Conservation (phyloP, 2,329 filamentous ascomycete genomes). For the Magnaporthales sp. region DNA sequence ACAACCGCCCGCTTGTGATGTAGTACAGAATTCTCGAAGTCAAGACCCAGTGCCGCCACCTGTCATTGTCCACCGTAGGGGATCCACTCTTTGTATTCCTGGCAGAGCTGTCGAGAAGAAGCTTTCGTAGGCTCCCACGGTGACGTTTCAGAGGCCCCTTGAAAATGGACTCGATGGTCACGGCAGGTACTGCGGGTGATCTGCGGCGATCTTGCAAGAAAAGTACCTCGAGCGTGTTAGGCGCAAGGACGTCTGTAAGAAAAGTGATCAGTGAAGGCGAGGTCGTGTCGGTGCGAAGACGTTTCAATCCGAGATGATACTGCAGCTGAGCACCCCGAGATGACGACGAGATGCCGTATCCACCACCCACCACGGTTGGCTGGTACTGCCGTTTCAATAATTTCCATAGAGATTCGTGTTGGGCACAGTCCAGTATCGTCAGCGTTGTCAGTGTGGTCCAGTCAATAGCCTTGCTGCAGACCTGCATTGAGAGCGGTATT, state of each 20-base stretch:
- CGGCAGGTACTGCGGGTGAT: slow-evolving; percentile 36
- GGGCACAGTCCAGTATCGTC: slow-evolving; percentile 64
- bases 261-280: slow-evolving; percentile 63
- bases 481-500: slow-evolving; percentile 61
- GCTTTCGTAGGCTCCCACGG: slow-evolving; percentile 58
- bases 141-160: slow-evolving; percentile 63
- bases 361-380: slow-evolving; percentile 26
- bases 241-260: slow-evolving; percentile 67
- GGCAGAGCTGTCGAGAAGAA: slow-evolving; percentile 65
- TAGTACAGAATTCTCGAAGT: slow-evolving; percentile 61
- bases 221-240: slow-evolving; percentile 70
- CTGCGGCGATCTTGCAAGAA: slow-evolving; percentile 61
- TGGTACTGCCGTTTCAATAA: slow-evolving; percentile 55
- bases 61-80: slow-evolving; percentile 23
- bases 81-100: slow-evolving; percentile 34
- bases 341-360: slow-evolving; percentile 17
- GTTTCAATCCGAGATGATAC: slow-evolving; percentile 59
- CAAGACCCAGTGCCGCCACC: slow-evolving; percentile 65
- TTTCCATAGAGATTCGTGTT: slow-evolving; percentile 70
- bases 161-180: slow-evolving; percentile 64
- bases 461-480: slow-evolving; percentile 64
- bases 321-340: slow-evolving; percentile 28
- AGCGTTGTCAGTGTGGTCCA: slow-evolving; percentile 64
- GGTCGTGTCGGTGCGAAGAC: slow-evolving; percentile 66
- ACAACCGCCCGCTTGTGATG: slow-evolving; percentile 70